Base-by-base conservation (phyloP, 495 filamentous ascomycete species). In the Schizothecium vesticola region DNA sequence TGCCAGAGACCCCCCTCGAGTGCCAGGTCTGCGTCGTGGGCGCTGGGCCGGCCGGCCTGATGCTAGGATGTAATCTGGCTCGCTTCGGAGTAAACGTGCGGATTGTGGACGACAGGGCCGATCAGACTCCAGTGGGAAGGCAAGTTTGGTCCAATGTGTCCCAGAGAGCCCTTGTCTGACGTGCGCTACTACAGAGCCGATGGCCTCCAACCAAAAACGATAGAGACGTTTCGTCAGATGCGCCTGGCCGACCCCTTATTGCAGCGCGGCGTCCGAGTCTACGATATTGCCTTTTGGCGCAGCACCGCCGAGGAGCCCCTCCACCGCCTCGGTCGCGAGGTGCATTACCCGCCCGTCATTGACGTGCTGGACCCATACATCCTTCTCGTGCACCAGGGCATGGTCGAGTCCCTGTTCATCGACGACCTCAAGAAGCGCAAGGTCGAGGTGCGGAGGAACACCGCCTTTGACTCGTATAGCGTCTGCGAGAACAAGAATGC, bases 251-350 rank as follows among this genome's bases (percentile, higher is more conserved):
- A 89, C 63, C 78, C 84, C 4, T 71, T 91, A 43, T 72, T 91
- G 57, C 82, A 83, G 63, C 85, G 86, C 68, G 89, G 85, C 3
- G 89, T 86, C 19, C 86, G 85, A 26, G 84, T 92, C 21, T 90
- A 88, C 73, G 89, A 92, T 70, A 91, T 91, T 69, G 80, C 85
- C 26, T 91, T 90, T 71, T 92, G 89, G 90, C 84, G 87, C 76
- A 87, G 87, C 21, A 87, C 87, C 6, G 74, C 83, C n/a, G 80
- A 84, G 25, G 72, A 78, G 31, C 75, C 82, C 3, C 79, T 90
- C 33, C 80, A 80, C 56, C 84, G 87, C 58, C 85, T 81, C 8
- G 84, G 81, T 28, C 84, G 87, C 29, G 83, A 72, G 68, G 80
- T 73, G 69, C 85, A 72, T 75, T 91, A 72, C 75, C 81, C 70